phyloP scores from a whole-genome alignment of 305 asterid genomes.

The Striga hermonthica region DNA sequence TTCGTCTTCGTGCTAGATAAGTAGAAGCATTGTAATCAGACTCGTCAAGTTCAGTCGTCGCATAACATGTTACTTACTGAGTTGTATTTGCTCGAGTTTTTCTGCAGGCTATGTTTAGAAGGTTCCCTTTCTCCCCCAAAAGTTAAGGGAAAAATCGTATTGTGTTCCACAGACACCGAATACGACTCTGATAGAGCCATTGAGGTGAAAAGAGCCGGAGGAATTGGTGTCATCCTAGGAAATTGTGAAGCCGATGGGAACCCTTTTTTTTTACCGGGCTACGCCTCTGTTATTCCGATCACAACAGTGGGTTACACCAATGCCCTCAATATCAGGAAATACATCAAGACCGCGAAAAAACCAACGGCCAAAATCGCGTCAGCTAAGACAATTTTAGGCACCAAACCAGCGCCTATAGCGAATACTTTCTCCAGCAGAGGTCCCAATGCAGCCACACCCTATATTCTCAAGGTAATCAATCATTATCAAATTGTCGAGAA shows the following conservation, averaged over 20 bases:
- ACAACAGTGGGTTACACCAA: conserved; percentile 52
- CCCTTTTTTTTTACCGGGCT: conserved; percentile 40
- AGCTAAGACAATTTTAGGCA: conserved; percentile 42
- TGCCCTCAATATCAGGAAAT: conserved; percentile 44
- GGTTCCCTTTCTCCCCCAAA: conserved; percentile 67
- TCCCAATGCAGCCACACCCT: conserved; percentile 61
- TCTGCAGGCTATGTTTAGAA: conserved; percentile 73
- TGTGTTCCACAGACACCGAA: conserved; percentile 75
- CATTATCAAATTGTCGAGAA: too few species aligned
- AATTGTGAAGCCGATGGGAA: conserved; percentile 59
- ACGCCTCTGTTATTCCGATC: conserved; percentile 81
- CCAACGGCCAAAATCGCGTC: conserved; percentile 52
- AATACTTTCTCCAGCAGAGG: conserved; percentile 83
- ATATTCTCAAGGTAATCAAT: conserved; percentile 62
- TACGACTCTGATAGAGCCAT: conserved; percentile 65
- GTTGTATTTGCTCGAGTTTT: background rate
- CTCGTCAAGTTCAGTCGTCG: too few species aligned
- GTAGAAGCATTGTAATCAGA: too few species aligned
- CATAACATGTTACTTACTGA: too few species aligned
- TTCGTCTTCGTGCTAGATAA: background rate
- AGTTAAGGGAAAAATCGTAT: conserved; percentile 67
- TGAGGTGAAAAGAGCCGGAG: conserved; percentile 90
- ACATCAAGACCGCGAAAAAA: conserved; percentile 46
- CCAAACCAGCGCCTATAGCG: conserved; percentile 79
- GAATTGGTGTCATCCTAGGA: conserved; percentile 65